Conservation (phyloP, 2,329 filamentous ascomycete species). For the Penicillium digitatum region DNA sequence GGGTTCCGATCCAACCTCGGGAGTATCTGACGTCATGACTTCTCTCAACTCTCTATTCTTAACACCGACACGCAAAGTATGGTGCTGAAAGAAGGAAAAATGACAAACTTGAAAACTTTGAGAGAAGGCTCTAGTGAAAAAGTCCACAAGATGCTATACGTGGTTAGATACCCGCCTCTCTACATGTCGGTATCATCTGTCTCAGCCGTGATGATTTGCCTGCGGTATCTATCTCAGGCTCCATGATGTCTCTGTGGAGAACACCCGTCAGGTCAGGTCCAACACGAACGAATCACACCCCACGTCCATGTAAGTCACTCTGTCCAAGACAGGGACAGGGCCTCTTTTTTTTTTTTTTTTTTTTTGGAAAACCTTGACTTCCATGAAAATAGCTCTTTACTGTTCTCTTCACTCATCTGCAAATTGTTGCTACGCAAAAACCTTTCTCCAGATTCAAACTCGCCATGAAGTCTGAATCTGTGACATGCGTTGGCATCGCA, state of each 20-base stretch:
- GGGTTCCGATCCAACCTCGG: background rate
- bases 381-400: background rate
- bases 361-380: background rate
- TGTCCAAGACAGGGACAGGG: background rate
- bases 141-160: background rate
- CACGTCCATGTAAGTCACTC: background rate
- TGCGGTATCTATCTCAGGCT: background rate
- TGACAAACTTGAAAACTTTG: too few relatives aligned
- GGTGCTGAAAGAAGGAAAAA: background rate
- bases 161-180: background rate
- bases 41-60: background rate
- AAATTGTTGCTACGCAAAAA: background rate
- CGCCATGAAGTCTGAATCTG: slow-evolving; percentile 4
- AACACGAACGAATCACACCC: background rate
- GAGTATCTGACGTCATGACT: slow-evolving; percentile 7
- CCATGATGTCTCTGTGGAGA: slow-evolving; percentile 10
- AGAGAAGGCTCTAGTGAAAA: background rate
- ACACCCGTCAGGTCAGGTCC: background rate
- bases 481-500: background rate
- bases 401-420: background rate
- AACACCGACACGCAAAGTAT: background rate
- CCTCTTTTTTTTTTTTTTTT: too few relatives aligned
- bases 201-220: background rate
- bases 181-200: background rate
- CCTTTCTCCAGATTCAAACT: background rate